Evolutionary conservation across 768 basidiomycete species (phyloP).

Genomic region (Mrakia blollopis): DNA sequence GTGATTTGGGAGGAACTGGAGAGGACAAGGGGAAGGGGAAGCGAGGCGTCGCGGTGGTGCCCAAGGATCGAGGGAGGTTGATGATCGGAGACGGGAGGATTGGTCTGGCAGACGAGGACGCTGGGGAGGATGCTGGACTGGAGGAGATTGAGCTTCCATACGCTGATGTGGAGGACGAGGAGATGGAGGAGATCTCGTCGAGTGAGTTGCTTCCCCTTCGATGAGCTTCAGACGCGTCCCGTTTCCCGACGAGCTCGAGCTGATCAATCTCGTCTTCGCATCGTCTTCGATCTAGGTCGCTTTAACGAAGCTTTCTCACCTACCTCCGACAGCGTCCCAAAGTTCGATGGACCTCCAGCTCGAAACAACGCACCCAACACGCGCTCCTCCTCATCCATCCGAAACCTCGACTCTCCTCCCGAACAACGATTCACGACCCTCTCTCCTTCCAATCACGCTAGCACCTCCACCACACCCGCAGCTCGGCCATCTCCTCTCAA

Average conservation of each 20-base stretch:
- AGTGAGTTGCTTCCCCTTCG: slow-evolving; percentile 10
- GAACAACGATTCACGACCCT: slow-evolving; percentile 7
- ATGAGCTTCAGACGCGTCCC: not conserved
- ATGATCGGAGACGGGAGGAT: slow-evolving; percentile 24
- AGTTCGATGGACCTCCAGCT: not conserved
- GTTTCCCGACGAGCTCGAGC: not conserved
- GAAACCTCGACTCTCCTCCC: slow-evolving; percentile 13
- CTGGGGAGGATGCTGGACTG: not conserved
- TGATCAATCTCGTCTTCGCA: not conserved
- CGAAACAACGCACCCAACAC: not conserved
- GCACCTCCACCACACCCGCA: not conserved
- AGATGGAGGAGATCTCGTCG: slow-evolving; percentile 31
- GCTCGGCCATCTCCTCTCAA: not conserved
- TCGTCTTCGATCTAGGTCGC: not conserved
- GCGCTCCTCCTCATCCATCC: slow-evolving; percentile 1
- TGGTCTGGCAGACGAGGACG: slow-evolving; percentile 9
- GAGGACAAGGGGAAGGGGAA: slow-evolving; percentile 12
- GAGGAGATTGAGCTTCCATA: slow-evolving; percentile 22
- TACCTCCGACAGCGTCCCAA: slow-evolving; percentile 5
- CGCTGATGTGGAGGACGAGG: slow-evolving; percentile 20
- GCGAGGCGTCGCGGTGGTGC: slow-evolving; percentile 4
- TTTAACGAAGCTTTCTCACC: not conserved
- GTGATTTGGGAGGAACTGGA: not conserved
- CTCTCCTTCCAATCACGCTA: not conserved
- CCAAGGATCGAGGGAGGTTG: slow-evolving; percentile 22